A percentile compares a stretch with the other conserved stretches of the same genome.
phyloP scores from a whole-genome alignment of 495 filamentous ascomycete genomes.

The Penicillium cataractarum region DNA sequence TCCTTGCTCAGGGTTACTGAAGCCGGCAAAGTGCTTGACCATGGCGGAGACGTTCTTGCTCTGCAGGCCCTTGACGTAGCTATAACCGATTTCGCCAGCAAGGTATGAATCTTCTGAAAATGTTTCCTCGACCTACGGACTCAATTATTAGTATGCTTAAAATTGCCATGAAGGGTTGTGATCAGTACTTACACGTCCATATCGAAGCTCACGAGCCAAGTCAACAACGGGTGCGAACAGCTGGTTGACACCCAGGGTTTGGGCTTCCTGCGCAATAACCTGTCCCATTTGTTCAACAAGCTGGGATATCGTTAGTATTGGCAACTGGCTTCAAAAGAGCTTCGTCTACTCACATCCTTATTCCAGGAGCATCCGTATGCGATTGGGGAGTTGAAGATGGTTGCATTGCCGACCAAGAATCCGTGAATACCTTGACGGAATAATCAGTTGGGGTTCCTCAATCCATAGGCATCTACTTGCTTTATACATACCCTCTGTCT shows the following conservation, averaged over 20 bases:
- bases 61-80: constrained; percentile 64
- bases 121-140: constrained; percentile 62
- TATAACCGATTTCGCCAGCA: constrained; percentile 61
- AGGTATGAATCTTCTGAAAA: constrained; percentile 68
- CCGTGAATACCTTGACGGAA: constrained; percentile 60
- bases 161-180: background rate
- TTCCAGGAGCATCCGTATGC: constrained; percentile 70
- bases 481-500: constrained; percentile 57
- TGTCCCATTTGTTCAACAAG: constrained; percentile 63
- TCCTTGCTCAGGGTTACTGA: constrained; percentile 67
- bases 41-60: constrained; percentile 64
- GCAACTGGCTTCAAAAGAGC: background rate
- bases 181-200: constrained; percentile 52
- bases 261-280: constrained; percentile 62
- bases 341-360: constrained; percentile 36
- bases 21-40: constrained; percentile 72
- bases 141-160: background rate
- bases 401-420: constrained; percentile 69
- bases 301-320: constrained; percentile 16
- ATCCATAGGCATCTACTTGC: background rate
- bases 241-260: constrained; percentile 66
- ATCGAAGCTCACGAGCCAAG: constrained; percentile 67
- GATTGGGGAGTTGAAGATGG: constrained; percentile 76
- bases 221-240: constrained; percentile 71
- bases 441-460: background rate